Base-by-base conservation (phyloP, 352 stramenopile species). In the Pythium utonaiense region DNA sequence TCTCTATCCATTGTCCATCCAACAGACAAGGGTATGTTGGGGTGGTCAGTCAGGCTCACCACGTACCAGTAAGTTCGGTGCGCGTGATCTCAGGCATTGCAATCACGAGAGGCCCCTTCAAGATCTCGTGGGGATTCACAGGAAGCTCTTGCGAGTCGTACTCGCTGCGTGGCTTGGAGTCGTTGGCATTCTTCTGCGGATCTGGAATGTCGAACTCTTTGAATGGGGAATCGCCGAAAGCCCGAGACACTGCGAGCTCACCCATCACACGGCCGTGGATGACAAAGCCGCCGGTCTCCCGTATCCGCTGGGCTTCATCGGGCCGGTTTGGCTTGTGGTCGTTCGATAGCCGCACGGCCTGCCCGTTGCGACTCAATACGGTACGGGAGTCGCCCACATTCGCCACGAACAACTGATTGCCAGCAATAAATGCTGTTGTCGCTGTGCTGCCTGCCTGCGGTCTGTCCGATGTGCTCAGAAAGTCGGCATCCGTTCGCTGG, bases 311-410 rank as follows among this genome's bases (percentile, higher is more conserved):
- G 6, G 95, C 92, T 72, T 99, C 96, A 64, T 99, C 96, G 3
- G 67, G 55, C 17, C 85, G 79, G 73, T 77, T 88, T 14, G 96
- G 96, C 73, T 99, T 99, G 74, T 99, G 96, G 68, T 99, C 96
- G 56, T 97, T 96, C 16, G 95, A 98, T 13, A 98, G 75, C 59
- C 96, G 89, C 19, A 96, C 78, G 3, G 89, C 93, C 25, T 81
- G 73, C 1, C 92, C 89, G 19, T 80, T 83, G 19, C 94, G 83
- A 44, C 93, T 98, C 42, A 99, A 55, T 17, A 98, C 83, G 7
- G 97, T 98, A 7, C 96, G 82, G 33, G 92, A 98, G 64, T 99
- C 96, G 28, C 96, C 96, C 8, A 98, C 93, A 62, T 99, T 99
- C 1, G 94, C 93, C 8, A 97, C 92, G 67, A 98, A 98, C 34